Conservation (phyloP, 805 yeast species). For the Clavispora vitiphila region DNA sequence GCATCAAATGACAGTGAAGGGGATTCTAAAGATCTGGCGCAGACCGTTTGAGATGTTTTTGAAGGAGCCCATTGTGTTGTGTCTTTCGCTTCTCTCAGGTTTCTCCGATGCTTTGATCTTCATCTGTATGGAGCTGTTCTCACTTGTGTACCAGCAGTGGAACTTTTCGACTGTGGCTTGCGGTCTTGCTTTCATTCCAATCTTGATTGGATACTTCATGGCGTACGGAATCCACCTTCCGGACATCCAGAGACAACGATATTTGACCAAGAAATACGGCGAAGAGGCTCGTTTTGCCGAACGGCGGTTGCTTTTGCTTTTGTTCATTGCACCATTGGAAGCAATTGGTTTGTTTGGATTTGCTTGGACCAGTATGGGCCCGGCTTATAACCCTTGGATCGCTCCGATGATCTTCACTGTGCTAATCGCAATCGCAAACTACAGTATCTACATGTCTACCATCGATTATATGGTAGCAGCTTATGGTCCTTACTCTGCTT, state of each 20-base stretch:
- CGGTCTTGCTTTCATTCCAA: slow-evolving; percentile 31
- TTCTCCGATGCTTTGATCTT: slow-evolving; percentile 39
- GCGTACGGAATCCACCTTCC: slow-evolving; percentile 31
- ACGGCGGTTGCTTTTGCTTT: slow-evolving; percentile 26
- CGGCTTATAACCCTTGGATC: slow-evolving; percentile 34
- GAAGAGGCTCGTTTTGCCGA: slow-evolving; percentile 24
- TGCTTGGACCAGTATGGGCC: slow-evolving; percentile 41
- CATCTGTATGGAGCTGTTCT: slow-evolving; percentile 34
- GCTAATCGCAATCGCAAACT: slow-evolving; percentile 37
- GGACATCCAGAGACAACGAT: slow-evolving; percentile 27
- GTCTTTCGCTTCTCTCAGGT: slow-evolving; percentile 34
- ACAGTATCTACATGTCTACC: slow-evolving; percentile 39
- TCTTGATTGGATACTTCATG: slow-evolving; percentile 30
- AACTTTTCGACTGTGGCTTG: slow-evolving; percentile 24
- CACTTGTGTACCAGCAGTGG: slow-evolving; percentile 32
- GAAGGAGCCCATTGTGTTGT: slow-evolving; percentile 35
- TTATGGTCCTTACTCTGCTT: slow-evolving; percentile 39
- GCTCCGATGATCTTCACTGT: slow-evolving; percentile 35
- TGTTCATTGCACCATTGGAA: slow-evolving; percentile 34
- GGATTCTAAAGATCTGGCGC: slow-evolving; percentile 27
- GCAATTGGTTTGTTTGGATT: slow-evolving; percentile 37
- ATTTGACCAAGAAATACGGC: slow-evolving; percentile 18
- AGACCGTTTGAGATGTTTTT: slow-evolving; percentile 38
- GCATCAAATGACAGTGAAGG: slow-evolving; percentile 16
- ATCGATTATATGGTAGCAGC: slow-evolving; percentile 41